phyloP scores from a whole-genome alignment of 129 eudicot species.

The Arctium minus region DNA sequence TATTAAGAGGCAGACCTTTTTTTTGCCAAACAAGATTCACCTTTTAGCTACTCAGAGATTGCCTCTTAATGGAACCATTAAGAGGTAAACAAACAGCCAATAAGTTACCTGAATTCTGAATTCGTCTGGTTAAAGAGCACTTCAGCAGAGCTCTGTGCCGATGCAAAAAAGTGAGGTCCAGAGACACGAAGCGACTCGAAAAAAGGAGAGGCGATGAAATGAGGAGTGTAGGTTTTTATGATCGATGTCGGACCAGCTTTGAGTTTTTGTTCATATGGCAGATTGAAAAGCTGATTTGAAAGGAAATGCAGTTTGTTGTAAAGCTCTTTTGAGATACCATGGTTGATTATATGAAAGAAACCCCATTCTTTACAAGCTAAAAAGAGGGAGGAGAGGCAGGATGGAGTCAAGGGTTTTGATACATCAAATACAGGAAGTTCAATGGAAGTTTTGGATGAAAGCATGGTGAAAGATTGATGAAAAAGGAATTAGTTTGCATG shows the following conservation, averaged over 20 bases:
- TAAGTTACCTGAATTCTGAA: slow-evolving; percentile 65
- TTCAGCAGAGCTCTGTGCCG: slow-evolving; percentile 66
- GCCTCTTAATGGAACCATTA: too few relatives aligned
- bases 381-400: slow-evolving; percentile 50
- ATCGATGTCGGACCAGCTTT: slow-evolving; percentile 71
- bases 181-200: slow-evolving; percentile 84
- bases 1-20: too few relatives aligned
- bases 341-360: slow-evolving; percentile 82
- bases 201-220: slow-evolving; percentile 87
- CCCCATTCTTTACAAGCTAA: slow-evolving; percentile 90
- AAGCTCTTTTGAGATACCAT: slow-evolving; percentile 80
- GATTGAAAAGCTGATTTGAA: slow-evolving; percentile 53
- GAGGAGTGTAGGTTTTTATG: slow-evolving; percentile 81
- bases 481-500: slow-evolving; percentile 21
- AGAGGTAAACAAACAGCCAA: too few relatives aligned
- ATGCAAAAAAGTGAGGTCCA: slow-evolving; percentile 67
- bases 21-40: too few relatives aligned
- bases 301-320: slow-evolving; percentile 41
- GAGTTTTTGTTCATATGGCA: slow-evolving; percentile 63
- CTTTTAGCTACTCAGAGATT: too few relatives aligned
- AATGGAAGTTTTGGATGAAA: slow-evolving; percentile 47
- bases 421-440: slow-evolving; percentile 75
- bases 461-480: slow-evolving; percentile 37
- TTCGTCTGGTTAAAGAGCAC: slow-evolving; percentile 44
- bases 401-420: slow-evolving; percentile 56